A percentile compares a stretch with the other conserved stretches of the same genome.
phyloP scores from a whole-genome alignment of 768 basidiomycete species.

The Boletus sensibilis region DNA sequence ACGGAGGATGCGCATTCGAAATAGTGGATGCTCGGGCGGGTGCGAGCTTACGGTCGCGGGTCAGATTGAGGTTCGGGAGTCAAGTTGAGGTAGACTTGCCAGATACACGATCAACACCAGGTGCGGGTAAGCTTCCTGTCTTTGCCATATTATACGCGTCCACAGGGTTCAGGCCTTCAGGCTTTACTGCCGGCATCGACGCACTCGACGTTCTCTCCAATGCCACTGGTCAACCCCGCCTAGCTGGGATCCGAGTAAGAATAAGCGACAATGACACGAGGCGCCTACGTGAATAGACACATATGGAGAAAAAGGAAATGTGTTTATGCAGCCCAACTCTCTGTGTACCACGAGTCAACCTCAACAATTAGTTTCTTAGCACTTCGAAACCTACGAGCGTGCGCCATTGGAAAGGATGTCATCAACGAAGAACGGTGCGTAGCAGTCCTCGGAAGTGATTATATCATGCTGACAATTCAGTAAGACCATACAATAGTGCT shows the following conservation, averaged over 20 bases:
- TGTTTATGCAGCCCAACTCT: neutral
- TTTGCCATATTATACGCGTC: conserved; percentile 8
- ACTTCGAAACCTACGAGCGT: neutral
- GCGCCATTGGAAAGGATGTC: neutral
- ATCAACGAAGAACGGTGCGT: neutral
- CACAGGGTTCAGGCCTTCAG: too few relatives aligned
- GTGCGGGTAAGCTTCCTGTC: conserved; percentile 4
- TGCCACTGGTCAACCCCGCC: neutral
- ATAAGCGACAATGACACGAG: neutral
- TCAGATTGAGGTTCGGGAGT: conserved; percentile 7
- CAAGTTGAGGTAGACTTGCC: conserved; percentile 14
- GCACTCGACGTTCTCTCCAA: neutral
- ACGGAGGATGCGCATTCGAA: neutral
- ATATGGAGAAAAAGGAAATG: neutral
- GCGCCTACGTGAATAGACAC: neutral
- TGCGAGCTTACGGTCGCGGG: conserved; percentile 4
- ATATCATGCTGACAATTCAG: neutral
- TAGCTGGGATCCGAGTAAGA: too few relatives aligned
- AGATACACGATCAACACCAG: neutral
- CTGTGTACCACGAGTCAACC: neutral
- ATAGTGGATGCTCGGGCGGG: neutral
- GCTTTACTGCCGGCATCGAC: too few relatives aligned
- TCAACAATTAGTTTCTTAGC: neutral
- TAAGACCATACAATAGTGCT: neutral
- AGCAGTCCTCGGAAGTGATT: neutral